Evolutionary conservation across 768 basidiomycete species (phyloP).

Genomic region (Pholiota microspora): DNA sequence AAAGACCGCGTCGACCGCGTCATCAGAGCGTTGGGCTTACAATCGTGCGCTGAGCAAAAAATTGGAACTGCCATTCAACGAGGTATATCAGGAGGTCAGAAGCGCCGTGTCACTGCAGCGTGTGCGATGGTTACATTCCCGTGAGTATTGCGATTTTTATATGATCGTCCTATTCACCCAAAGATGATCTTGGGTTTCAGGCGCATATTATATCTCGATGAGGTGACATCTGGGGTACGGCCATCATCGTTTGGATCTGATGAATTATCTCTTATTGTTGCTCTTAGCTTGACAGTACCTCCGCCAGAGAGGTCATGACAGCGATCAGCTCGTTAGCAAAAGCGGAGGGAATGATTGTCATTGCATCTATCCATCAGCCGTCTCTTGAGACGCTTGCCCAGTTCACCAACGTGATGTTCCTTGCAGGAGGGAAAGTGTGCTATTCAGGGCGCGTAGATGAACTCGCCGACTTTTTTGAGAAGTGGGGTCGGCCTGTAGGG

Average conservation of each 20-base stretch:
- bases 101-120: conserved; percentile 36
- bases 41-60: conserved; percentile 42
- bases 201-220: conserved; percentile 60
- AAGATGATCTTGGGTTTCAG: conserved; percentile 17
- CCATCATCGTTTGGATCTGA: neutral
- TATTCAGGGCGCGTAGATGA: conserved; percentile 41
- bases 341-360: conserved; percentile 50
- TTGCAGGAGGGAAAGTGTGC: conserved; percentile 50
- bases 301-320: conserved; percentile 39
- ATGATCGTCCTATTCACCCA: neutral
- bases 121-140: conserved; percentile 21
- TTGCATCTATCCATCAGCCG: conserved; percentile 71
- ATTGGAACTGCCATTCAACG: conserved; percentile 59
- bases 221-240: conserved; percentile 52
- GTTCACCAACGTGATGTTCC: conserved; percentile 58
- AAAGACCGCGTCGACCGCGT: conserved; percentile 40
- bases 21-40: conserved; percentile 45
- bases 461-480: conserved; percentile 37
- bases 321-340: conserved; percentile 43
- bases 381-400: conserved; percentile 56
- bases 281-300: conserved; percentile 51
- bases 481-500: conserved; percentile 36
- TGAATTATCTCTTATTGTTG: neutral
- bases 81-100: conserved; percentile 56
- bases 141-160: conserved; percentile 6